Evolutionary conservation across 108 stramenopile genomes (phyloP).

Genomic region (Skeletonema grethae): DNA sequence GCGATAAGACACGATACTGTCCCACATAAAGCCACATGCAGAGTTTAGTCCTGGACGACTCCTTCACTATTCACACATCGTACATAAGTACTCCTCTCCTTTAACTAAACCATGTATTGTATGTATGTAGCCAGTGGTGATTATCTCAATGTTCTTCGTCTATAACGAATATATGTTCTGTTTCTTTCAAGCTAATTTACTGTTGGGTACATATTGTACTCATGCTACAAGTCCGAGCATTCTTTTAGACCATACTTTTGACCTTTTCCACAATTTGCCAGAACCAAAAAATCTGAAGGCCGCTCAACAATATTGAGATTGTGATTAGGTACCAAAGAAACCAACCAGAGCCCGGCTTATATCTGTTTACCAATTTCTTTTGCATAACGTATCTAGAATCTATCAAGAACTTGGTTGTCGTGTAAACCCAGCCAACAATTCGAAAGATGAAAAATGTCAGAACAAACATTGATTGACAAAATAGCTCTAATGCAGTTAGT

Average conservation of each 20-base stretch:
- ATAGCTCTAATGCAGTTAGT: conserved; percentile 8
- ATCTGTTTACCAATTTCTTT: conserved; percentile 17
- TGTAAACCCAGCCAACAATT: conserved; percentile 49
- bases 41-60: no score
- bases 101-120: no score
- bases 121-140: no score
- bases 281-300: conserved; percentile 58
- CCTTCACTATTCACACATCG: no score
- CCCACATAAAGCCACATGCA: no score
- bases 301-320: conserved; percentile 35
- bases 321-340: conserved; percentile 49
- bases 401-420: conserved; percentile 29
- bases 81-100: no score
- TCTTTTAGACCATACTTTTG: background rate
- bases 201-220: no score
- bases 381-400: conserved; percentile 34
- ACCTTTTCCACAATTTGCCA: conserved; percentile 21
- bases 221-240: background rate
- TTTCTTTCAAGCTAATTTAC: background rate
- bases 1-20: no score
- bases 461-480: conserved; percentile 41
- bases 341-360: conserved; percentile 40
- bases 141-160: no score
- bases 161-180: background rate
- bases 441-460: conserved; percentile 51